Evolutionary conservation across 2,329 filamentous ascomycete genomes (phyloP).

Genomic region (Sclerotinia nivalis): DNA sequence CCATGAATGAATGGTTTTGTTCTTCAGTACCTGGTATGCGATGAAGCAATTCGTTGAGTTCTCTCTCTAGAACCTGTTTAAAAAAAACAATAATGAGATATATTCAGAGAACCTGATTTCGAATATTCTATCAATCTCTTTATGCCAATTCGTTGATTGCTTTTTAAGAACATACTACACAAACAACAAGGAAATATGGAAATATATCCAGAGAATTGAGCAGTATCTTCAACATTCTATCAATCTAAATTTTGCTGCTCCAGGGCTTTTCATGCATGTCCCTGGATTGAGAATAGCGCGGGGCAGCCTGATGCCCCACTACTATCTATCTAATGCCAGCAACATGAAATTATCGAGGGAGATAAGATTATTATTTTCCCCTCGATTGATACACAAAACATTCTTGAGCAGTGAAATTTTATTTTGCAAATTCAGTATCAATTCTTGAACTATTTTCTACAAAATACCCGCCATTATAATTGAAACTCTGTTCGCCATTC

Average conservation of each 20-base stretch:
- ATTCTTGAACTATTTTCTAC: neutral
- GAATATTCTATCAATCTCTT: neutral
- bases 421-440: neutral
- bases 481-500: neutral
- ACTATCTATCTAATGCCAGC: neutral
- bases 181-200: neutral
- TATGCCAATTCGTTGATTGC: too few relatives aligned
- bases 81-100: slow-evolving; percentile 11
- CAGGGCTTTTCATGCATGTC: neutral
- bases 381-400: neutral
- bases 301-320: slow-evolving; percentile 19
- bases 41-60: slow-evolving; percentile 12
- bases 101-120: neutral
- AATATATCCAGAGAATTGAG: neutral
- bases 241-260: neutral
- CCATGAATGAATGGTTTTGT: slow-evolving; percentile 17
- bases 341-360: neutral
- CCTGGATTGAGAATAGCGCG: slow-evolving; percentile 18
- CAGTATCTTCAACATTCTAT: neutral
- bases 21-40: slow-evolving; percentile 8
- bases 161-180: too few relatives aligned
- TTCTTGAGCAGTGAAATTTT: neutral
- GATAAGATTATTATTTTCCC: slow-evolving; percentile 12
- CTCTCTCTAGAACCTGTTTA: slow-evolving; percentile 1
- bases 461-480: slow-evolving; percentile 1